A percentile compares a stretch with the other conserved stretches of the same genome.
These are phyloP conservation scores for Aplosporella prunicola DNA, from an alignment of 2,329 filamentous ascomycete species.

Conservation along the genomic window DNA sequence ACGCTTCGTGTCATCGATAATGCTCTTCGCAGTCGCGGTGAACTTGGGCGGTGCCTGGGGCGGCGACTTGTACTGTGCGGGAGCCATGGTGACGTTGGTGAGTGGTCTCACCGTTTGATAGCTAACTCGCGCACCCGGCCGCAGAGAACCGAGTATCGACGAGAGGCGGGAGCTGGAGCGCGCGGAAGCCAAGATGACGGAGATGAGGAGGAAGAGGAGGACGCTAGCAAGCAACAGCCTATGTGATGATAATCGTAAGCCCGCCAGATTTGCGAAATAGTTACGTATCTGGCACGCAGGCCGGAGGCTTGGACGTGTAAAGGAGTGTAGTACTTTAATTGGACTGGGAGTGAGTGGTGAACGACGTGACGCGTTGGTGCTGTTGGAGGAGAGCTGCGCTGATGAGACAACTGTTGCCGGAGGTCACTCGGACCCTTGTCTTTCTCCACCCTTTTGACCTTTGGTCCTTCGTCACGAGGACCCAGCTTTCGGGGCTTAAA, in stretches of 20 bases:
- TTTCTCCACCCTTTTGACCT: too few species aligned
- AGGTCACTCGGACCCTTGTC: too few species aligned
- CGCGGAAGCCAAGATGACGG: conserved; percentile 59
- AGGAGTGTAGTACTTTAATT: too few species aligned
- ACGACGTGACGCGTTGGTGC: too few species aligned
- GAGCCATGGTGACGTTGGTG: conserved; percentile 54
- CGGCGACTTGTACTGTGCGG: conserved; percentile 59
- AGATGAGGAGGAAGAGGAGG: conserved; percentile 46
- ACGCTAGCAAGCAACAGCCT: conserved; percentile 43
- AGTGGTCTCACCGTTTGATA: conserved; percentile 22
- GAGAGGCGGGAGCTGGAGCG: conserved; percentile 50
- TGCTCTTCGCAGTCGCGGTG: conserved; percentile 60
- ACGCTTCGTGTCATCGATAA: conserved; percentile 57
- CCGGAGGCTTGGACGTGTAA: too few species aligned
- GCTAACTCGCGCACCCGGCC: conserved; percentile 8
- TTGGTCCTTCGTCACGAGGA: too few species aligned
- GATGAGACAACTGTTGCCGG: too few species aligned
- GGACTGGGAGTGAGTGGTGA: too few species aligned
- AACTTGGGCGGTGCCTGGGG: conserved; percentile 72
- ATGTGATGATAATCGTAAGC: conserved; percentile 24
- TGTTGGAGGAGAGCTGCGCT: too few species aligned
- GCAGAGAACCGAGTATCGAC: conserved; percentile 36
- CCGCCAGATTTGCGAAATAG: conserved; percentile 25
- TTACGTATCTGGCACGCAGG: too few species aligned
- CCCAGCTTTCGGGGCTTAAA: too few species aligned